Evolutionary conservation across 2,329 filamentous ascomycete species (phyloP), one percentile per base, ranked within the genome.

Genomic region (Penicillium sp.): DNA sequence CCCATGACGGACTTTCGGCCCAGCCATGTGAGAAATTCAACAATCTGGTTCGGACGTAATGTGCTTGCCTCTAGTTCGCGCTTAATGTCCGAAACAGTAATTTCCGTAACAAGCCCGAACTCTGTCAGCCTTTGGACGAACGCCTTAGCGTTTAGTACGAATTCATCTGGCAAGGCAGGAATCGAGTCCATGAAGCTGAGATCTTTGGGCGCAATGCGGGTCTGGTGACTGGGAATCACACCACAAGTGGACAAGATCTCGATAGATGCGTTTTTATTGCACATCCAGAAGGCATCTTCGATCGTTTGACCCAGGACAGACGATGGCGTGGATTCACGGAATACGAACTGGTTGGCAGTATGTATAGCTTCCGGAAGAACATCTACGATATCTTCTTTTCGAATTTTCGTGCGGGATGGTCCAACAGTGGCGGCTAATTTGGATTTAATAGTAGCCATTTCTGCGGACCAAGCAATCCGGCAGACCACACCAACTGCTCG

Each of bases 281-380:
- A 92, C 33, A 85, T 95, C 94, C 94, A 99, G 69, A 99, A 99
- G 0, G 91, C 89, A 72, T 96, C 90, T 66, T 96, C 92, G 48
- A 99, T 90, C 56, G 90, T 87, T 65, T 90, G 85, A 0, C 91
- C 90, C 18, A 97, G 88, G 54, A 89, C 82, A 0, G 82, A 82
- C 56, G 89, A 95, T 1, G 94, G 94, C 0, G 95, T 97, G 1
- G 94, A 96, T 65, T 96, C 90, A 34, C 81, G 82, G 61, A 94
- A 95, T 0, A 88, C 89, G 68, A 94, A 99, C 16, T 94, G 93
- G 61, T 90, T 89, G 54, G 94, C 81, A 3, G 88, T 86, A 67
- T 96, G 92, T 16, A 90, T 76, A 13, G 91, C 90, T 68, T 91
- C 87, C 0, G 90, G 87, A 65, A 93, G 80, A 44, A 90, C 84